Base-by-base conservation (phyloP, 495 filamentous ascomycete species). In the Podospora appendiculata region DNA sequence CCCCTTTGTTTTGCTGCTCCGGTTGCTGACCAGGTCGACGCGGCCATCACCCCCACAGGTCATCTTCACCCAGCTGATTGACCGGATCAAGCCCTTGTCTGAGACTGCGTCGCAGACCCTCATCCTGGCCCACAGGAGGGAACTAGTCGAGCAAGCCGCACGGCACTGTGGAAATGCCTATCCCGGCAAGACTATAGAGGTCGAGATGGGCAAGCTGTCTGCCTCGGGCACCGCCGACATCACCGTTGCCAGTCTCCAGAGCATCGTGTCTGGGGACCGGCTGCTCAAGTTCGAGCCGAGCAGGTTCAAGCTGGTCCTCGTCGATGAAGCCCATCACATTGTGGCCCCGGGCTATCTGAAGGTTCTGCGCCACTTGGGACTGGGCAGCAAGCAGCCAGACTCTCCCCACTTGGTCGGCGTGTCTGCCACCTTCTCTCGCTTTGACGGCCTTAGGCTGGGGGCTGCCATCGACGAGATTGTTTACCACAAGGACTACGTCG, bases 301-400 rank as follows among this genome's bases (percentile, higher is more conserved):
- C 2, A 68, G 69, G 17, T 96, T 92, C 75, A 99, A 99, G 65
- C 80, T 99, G 0, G 69, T 99, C 3, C 76, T 99, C 12, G 92
- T 99, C 7, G 93, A 99, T 59, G 93, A 99, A 64, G 92, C 90
- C n/a, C 93, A 99, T 69, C 93, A 97, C 68, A 96, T 97, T 46
- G 91, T 95, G 34, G 87, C 92, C 6, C 73, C 79, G 8, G 78
- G 79, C 35, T 99, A 96, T 62, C 72, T 92, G 53, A 76, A 72
- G 32, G 77, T 79, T 2, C 67, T 99, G 50, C 69, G 74, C 2
- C 79, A 99, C 67, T 90, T 98, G 64, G 80, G 84, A 0, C 75
- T 96, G 40, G 64, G 76, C 36, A 63, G 78, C 41, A 65, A 77
- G 55, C 69, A 62, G 56, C 63, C 70, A 0, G 58, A 75, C 40